Conservation (phyloP, 768 basidiomycete species). For the Lactarius pseudohatsudake region DNA sequence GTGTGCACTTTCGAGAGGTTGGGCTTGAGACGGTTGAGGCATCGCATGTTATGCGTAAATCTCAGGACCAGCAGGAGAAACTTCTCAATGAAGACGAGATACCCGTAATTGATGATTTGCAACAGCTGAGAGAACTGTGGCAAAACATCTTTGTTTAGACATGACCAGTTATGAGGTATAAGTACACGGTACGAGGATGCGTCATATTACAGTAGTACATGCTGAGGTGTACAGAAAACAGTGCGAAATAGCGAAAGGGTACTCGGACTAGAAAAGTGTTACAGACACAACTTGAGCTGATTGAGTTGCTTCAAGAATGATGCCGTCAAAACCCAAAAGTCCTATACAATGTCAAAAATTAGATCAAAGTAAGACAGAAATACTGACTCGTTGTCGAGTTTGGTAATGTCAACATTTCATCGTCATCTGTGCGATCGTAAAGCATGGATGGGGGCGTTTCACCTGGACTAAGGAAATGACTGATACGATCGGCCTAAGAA, state of each 20-base stretch:
- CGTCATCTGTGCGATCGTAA: slow-evolving; percentile 75
- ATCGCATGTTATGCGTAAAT: slow-evolving; percentile 50
- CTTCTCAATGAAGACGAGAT: slow-evolving; percentile 47
- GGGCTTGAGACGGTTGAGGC: slow-evolving; percentile 65
- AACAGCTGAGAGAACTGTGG: slow-evolving; percentile 73
- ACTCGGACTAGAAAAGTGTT: slow-evolving; percentile 51
- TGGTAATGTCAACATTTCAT: slow-evolving; percentile 66
- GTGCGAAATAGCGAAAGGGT: background rate
- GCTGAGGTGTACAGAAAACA: background rate
- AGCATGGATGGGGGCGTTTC: slow-evolving; percentile 78
- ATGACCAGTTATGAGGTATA: background rate
- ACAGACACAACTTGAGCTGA: slow-evolving; percentile 75
- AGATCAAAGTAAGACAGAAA: slow-evolving; percentile 6
- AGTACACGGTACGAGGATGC: slow-evolving; percentile 11
- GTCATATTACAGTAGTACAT: slow-evolving; percentile 14
- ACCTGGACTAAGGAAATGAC: slow-evolving; percentile 72
- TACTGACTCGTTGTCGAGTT: slow-evolving; percentile 66
- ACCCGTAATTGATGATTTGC: slow-evolving; percentile 53
- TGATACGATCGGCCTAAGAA: slow-evolving; percentile 72
- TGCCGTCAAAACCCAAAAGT: slow-evolving; percentile 76
- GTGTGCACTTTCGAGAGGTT: slow-evolving; percentile 75
- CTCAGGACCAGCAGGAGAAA: slow-evolving; percentile 39
- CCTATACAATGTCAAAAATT: slow-evolving; percentile 37
- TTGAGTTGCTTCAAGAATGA: slow-evolving; percentile 77
- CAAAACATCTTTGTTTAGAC: slow-evolving; percentile 62